A percentile compares a stretch with the other conserved stretches of the same genome.
Evolutionary conservation across 2,329 filamentous ascomycete species (phyloP).

Genomic region (Davidsoniella australis): DNA sequence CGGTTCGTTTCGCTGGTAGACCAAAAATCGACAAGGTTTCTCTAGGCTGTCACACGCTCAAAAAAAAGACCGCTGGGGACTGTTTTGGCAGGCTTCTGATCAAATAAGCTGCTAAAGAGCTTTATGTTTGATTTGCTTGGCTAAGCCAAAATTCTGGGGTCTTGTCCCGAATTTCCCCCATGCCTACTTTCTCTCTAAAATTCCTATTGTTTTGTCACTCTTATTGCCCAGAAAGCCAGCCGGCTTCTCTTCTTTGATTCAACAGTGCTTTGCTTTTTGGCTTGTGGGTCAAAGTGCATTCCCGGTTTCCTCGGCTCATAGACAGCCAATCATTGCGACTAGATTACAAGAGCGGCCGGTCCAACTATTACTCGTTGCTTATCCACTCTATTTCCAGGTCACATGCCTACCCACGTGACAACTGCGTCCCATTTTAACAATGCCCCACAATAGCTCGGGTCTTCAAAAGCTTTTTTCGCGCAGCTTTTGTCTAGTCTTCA

Average conservation of each 20-base stretch:
- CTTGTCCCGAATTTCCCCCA: no score
- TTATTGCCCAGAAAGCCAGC: no score
- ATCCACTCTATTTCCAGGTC: neutral
- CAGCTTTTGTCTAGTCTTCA: constrained; percentile 2
- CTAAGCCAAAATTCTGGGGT: no score
- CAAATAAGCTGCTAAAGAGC: no score
- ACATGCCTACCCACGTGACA: neutral
- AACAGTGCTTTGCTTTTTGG: no score
- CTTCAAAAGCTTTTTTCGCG: neutral
- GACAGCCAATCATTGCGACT: constrained; percentile 10
- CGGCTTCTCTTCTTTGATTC: no score
- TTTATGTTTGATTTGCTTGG: neutral
- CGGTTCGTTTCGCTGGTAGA: neutral
- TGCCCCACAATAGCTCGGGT: neutral
- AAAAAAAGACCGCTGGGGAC: neutral
- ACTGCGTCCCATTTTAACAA: neutral
- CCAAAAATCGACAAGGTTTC: neutral
- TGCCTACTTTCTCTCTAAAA: no score
- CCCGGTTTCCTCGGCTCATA: constrained; percentile 11
- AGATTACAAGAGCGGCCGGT: constrained; percentile 8
- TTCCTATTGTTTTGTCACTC: no score
- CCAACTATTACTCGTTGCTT: constrained; percentile 5
- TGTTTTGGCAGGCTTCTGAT: no score
- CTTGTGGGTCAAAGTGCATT: neutral
- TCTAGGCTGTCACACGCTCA: neutral